phyloP scores from a whole-genome alignment of 2,329 filamentous ascomycete genomes.

The Daldinia sp. region DNA sequence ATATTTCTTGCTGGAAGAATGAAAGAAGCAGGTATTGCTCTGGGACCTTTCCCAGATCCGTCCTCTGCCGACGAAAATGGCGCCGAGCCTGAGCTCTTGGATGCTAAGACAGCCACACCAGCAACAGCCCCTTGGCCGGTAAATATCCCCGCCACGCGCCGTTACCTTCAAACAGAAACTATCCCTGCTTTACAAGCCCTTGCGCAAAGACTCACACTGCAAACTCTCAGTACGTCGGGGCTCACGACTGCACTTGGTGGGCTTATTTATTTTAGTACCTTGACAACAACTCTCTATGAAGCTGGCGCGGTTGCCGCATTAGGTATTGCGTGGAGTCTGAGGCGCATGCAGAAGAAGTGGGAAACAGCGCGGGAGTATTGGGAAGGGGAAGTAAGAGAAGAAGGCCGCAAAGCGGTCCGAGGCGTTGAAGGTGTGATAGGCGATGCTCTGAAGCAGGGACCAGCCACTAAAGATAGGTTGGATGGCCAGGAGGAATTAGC shows the following conservation, averaged over 20 bases:
- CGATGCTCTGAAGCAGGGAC: slow-evolving; percentile 55
- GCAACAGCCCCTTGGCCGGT: slow-evolving; percentile 71
- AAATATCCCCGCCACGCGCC: slow-evolving; percentile 78
- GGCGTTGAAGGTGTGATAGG: slow-evolving; percentile 66
- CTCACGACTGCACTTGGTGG: slow-evolving; percentile 67
- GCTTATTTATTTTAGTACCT: slow-evolving; percentile 68
- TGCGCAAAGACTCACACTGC: slow-evolving; percentile 79
- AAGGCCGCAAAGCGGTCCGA: slow-evolving; percentile 72
- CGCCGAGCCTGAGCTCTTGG: slow-evolving; percentile 11
- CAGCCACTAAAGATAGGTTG: slow-evolving; percentile 20
- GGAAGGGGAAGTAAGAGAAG: slow-evolving; percentile 75
- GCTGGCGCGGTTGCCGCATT: slow-evolving; percentile 72
- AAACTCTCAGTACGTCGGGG: slow-evolving; percentile 79
- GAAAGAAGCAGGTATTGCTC: slow-evolving; percentile 59
- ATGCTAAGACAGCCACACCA: slow-evolving; percentile 8
- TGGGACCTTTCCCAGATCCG: slow-evolving; percentile 26
- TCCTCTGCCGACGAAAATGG: slow-evolving; percentile 38
- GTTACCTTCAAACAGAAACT: slow-evolving; percentile 73
- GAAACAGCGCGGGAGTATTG: slow-evolving; percentile 70
- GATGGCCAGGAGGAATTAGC: slow-evolving; percentile 50
- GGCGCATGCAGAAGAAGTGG: slow-evolving; percentile 72
- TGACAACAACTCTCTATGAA: slow-evolving; percentile 68
- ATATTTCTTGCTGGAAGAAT: slow-evolving; percentile 86
- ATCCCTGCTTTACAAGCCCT: slow-evolving; percentile 78
- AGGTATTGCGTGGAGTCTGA: slow-evolving; percentile 70